Conservation (phyloP, 2,329 filamentous ascomycete genomes). For the Fusarium incarnatum region DNA sequence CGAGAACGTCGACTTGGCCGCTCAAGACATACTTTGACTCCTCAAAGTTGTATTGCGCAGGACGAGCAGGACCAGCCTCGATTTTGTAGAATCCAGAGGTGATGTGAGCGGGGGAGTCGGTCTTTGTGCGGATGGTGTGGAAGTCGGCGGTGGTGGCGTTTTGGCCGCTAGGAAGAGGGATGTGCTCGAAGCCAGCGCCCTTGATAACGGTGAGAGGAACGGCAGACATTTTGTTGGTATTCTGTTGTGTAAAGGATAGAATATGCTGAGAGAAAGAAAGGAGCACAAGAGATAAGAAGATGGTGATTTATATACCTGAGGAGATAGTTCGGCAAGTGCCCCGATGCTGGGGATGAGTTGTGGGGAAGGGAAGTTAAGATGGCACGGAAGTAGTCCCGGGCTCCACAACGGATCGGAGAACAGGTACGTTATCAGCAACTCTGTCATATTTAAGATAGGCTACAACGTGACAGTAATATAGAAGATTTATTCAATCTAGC, state of each 20-base stretch:
- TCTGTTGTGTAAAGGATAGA: not conserved
- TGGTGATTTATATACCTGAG: slow-evolving; percentile 14
- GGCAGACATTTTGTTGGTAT: slow-evolving; percentile 31
- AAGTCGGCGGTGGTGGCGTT: slow-evolving; percentile 45
- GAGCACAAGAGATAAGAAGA: not conserved
- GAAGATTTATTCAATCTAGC: too few relatives aligned
- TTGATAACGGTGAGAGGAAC: slow-evolving; percentile 45
- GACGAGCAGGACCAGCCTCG: slow-evolving; percentile 35
- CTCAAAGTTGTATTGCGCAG: slow-evolving; percentile 41
- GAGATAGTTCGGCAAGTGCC: slow-evolving; percentile 23
- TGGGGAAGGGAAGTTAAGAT: slow-evolving; percentile 7
- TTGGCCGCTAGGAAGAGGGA: slow-evolving; percentile 40
- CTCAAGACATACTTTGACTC: slow-evolving; percentile 44
- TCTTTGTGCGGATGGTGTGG: slow-evolving; percentile 44
- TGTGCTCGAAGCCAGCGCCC: slow-evolving; percentile 43
- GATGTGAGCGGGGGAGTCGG: slow-evolving; percentile 39
- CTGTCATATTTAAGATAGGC: too few relatives aligned
- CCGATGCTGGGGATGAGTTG: slow-evolving; percentile 21
- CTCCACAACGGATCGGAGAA: slow-evolving; percentile 6
- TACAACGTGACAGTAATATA: too few relatives aligned
- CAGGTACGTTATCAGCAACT: too few relatives aligned
- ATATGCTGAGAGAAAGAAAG: not conserved
- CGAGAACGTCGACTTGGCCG: slow-evolving; percentile 43
- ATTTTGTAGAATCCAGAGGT: slow-evolving; percentile 46
- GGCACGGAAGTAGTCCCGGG: slow-evolving; percentile 23